These are phyloP conservation scores for Pestalotiopsis sp. DNA, from an alignment of 2,329 filamentous ascomycete genomes.

Conservation along the genomic window DNA sequence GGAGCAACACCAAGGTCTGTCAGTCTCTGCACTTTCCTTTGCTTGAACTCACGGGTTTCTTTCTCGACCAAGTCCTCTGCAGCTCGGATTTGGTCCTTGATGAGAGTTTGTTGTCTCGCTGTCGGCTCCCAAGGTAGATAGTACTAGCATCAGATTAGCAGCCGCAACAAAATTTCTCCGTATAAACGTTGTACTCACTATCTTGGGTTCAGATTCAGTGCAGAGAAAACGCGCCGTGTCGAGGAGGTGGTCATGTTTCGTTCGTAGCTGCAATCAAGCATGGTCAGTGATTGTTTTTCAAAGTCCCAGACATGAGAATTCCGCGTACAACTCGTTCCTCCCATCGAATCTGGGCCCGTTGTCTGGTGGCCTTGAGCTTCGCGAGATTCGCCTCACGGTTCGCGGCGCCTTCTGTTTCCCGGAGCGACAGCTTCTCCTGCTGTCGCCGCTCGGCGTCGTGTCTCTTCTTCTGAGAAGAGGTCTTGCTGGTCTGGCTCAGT, in stretches of 20 bases:
- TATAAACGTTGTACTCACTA: constrained; percentile 58
- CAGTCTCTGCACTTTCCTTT: constrained; percentile 44
- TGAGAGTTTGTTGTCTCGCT: constrained; percentile 66
- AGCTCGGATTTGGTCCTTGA: constrained; percentile 70
- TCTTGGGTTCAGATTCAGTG: constrained; percentile 69
- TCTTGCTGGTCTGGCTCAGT: constrained; percentile 70
- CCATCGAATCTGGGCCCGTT: constrained; percentile 71
- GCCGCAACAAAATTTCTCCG: not conserved
- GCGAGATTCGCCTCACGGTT: constrained; percentile 66
- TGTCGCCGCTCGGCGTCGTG: constrained; percentile 83
- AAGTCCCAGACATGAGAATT: not conserved
- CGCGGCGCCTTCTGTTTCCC: constrained; percentile 71
- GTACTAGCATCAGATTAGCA: constrained; percentile 54
- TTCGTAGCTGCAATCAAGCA: constrained; percentile 61
- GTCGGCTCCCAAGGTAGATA: constrained; percentile 83
- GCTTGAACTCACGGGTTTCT: constrained; percentile 66
- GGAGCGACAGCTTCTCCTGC: constrained; percentile 72
- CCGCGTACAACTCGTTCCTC: constrained; percentile 74
- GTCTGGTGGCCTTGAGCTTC: constrained; percentile 61
- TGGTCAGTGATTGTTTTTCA: constrained; percentile 21
- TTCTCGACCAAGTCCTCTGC: constrained; percentile 63
- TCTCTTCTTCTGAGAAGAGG: constrained; percentile 67
- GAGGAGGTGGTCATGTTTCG: constrained; percentile 72
- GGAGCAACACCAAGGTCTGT: constrained; percentile 34
- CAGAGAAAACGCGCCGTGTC: constrained; percentile 72